Base-by-base conservation (phyloP, 2,329 filamentous ascomycete species). In the Cordyceps javanica region DNA sequence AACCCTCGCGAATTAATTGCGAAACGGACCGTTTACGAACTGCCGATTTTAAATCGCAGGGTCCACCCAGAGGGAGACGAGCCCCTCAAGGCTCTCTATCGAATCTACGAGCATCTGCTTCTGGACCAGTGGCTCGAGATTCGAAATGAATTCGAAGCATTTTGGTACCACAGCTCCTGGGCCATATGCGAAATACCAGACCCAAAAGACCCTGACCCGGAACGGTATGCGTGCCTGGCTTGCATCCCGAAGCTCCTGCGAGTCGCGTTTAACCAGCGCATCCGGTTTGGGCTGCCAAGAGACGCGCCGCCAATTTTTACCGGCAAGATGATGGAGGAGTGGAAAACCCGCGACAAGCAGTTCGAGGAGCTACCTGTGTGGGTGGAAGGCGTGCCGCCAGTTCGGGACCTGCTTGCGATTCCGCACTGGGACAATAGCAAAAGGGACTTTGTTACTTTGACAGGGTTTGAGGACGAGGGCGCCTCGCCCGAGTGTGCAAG, bases 181-280 rank as follows among this genome's bases (percentile, higher is more conserved):
- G 57, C 54, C 19, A 59, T 63, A 38, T 34, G 26, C 28, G 58
- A 60, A 45, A 61, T 64, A 23, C 62, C 60, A 14, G 61, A 64
- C 45, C 62, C 62, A 11, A 32, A 41, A 34, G 62, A 64, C 39
- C 56, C 59, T 19, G 45, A 63, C 34, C 60, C 60, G 21, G 60
- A 63, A 52, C 60, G 61, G 32, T 64, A 63, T 48, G 62, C 61
- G 56, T 61, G 59, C n/a, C 46, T 63, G 6, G 62, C 62, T n/a
- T 62, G 62, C 49, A 62, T 63, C 23, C 57, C 62, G 2, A 39
- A 55, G 16, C 38, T 64, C 21, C 58, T 63, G 14, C 44, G 55
- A 8, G 44, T 59, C 19, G 60, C 60, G 1, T 64, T 64, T 21
- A 63, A 64, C 32, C 39, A 46, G 48, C 45, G 61, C 10, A 61